Conservation (phyloP, 2,329 filamentous ascomycete genomes). For the Aspergillus arachidicola region DNA sequence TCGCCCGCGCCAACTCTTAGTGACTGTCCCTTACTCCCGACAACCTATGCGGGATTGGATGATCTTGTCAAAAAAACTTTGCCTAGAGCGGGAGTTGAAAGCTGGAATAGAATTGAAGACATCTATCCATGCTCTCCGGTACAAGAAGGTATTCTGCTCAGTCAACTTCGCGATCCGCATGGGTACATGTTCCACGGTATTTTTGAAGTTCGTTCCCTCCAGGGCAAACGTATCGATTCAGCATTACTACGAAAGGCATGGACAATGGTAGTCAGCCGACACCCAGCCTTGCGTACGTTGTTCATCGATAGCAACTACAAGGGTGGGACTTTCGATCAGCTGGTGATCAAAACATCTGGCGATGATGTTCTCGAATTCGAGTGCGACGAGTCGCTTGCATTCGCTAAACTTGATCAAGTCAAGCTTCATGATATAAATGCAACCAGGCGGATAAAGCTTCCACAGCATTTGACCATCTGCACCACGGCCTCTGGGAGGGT, state of each 20-base stretch:
- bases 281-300: slow-evolving; percentile 36
- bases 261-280: slow-evolving; percentile 35
- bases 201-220: slow-evolving; percentile 34
- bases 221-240: slow-evolving; percentile 25
- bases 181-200: slow-evolving; percentile 41
- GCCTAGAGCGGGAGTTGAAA: slow-evolving; percentile 36
- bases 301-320: slow-evolving; percentile 39
- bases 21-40: slow-evolving; percentile 48
- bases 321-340: slow-evolving; percentile 40
- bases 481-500: slow-evolving; percentile 32
- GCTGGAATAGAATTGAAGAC: slow-evolving; percentile 33
- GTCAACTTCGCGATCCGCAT: slow-evolving; percentile 38
- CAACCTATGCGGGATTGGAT: slow-evolving; percentile 44
- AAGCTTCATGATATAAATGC: slow-evolving; percentile 30
- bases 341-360: slow-evolving; percentile 34
- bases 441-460: slow-evolving; percentile 29
- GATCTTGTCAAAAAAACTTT: slow-evolving; percentile 39
- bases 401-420: slow-evolving; percentile 31
- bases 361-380: slow-evolving; percentile 33
- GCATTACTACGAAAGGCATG: slow-evolving; percentile 35
- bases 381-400: slow-evolving; percentile 30
- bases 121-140: slow-evolving; percentile 42
- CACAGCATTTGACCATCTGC: slow-evolving; percentile 40
- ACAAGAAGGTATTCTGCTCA: slow-evolving; percentile 42
- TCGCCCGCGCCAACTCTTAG: slow-evolving; percentile 40